Conservation (phyloP, 805 yeast species). For the Schizosaccharomyces osmophilus region DNA sequence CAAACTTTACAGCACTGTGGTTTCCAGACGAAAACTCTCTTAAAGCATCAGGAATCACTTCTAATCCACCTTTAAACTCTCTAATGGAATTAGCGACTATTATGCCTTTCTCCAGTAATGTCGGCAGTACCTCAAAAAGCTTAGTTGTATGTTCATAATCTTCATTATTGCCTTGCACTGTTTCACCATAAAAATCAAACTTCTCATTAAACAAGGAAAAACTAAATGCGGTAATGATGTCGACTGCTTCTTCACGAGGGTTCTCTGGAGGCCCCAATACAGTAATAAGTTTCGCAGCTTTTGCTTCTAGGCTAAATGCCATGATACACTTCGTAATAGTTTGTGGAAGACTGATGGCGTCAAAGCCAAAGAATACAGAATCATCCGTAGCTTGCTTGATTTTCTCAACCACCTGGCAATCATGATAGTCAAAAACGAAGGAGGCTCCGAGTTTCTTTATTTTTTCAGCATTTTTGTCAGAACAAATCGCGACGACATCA, state of each 20-base stretch:
- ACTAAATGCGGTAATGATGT: background rate
- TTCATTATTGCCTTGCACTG: background rate
- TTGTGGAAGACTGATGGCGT: background rate
- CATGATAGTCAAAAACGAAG: background rate
- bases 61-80: background rate
- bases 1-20: background rate
- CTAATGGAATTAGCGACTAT: background rate
- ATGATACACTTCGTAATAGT: background rate
- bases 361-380: background rate
- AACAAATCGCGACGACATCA: background rate
- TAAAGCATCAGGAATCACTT: background rate
- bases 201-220: background rate
- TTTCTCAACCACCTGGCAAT: background rate
- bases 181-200: background rate
- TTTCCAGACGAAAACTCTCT: background rate
- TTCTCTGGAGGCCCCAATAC: background rate
- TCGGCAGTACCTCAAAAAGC: background rate
- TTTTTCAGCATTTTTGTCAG: background rate
- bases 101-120: background rate
- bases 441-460: background rate
- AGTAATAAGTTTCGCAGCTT: background rate
- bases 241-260: background rate
- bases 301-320: background rate
- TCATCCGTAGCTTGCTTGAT: background rate
- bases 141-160: background rate